These are phyloP conservation scores for Silene noctiflora DNA, from an alignment of 179 eudicot species.

Conservation along the genomic window DNA sequence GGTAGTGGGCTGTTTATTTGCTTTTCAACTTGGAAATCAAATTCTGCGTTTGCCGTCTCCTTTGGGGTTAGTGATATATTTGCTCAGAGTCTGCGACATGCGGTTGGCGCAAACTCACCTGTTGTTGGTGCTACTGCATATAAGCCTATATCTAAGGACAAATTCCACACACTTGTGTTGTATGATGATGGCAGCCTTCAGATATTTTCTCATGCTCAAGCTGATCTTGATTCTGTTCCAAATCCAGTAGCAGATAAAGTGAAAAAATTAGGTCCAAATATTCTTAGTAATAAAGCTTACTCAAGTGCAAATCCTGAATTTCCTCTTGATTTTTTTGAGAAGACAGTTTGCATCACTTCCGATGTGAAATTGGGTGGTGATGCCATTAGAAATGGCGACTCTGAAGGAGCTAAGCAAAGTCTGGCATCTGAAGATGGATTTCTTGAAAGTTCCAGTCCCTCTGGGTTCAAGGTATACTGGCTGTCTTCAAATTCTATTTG, in stretches of 20 bases:
- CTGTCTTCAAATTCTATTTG: not conserved
- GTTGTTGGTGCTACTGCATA: conserved; percentile 92
- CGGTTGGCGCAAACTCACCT: conserved; percentile 83
- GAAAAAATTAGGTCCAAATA: conserved; percentile 77
- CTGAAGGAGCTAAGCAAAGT: conserved; percentile 91
- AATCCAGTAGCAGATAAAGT: conserved; percentile 68
- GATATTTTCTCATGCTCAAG: conserved; percentile 76
- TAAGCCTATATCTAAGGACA: conserved; percentile 92
- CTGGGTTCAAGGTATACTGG: conserved; percentile 82
- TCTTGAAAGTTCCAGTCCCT: conserved; percentile 76
- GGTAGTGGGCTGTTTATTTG: conserved; percentile 87
- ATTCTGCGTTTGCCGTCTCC: conserved; percentile 74
- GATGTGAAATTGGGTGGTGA: conserved; percentile 94
- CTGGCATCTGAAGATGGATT: conserved; percentile 95
- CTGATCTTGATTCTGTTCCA: conserved; percentile 63
- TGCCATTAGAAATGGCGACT: conserved; percentile 86
- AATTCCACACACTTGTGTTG: conserved; percentile 82
- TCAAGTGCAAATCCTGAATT: conserved; percentile 86
- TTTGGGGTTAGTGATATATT: conserved; percentile 67
- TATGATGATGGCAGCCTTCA: conserved; percentile 99
- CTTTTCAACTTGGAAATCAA: conserved; percentile 76
- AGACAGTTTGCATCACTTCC: conserved; percentile 78
- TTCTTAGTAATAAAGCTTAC: conserved; percentile 81
- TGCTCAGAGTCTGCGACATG: conserved; percentile 80
- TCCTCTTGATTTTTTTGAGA: conserved; percentile 97